phyloP scores from a whole-genome alignment of 352 stramenopile genomes.

The Phytophthora citricola region DNA sequence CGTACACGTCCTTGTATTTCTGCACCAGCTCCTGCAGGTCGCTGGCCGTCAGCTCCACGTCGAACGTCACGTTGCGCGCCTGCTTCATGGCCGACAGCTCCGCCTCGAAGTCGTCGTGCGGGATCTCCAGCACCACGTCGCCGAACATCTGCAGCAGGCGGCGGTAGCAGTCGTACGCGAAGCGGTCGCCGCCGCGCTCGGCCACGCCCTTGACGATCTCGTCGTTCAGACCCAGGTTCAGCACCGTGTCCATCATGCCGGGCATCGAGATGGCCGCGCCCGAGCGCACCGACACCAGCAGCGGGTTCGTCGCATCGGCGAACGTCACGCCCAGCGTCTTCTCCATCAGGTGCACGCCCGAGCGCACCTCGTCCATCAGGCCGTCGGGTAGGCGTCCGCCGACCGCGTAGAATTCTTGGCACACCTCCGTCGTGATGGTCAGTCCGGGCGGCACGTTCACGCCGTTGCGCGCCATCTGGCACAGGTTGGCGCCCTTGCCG shows the following conservation, averaged over 20 bases:
- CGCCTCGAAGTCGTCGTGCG: conserved; percentile 35
- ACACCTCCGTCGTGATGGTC: conserved; percentile 38
- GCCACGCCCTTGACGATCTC: too few species aligned
- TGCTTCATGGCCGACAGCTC: conserved; percentile 34
- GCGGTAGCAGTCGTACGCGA: too few species aligned
- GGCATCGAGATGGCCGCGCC: not conserved
- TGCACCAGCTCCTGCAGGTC: conserved; percentile 35
- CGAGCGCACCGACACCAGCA: conserved; percentile 35
- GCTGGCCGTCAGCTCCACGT: conserved; percentile 32
- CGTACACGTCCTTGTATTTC: conserved; percentile 36
- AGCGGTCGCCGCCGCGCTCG: too few species aligned
- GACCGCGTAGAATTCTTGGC: conserved; percentile 42
- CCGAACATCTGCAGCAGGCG: conserved; percentile 36
- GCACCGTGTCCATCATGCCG: too few species aligned
- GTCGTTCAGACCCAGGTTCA: too few species aligned
- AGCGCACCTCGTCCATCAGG: conserved; percentile 29
- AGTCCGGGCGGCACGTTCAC: conserved; percentile 34
- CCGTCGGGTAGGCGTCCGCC: conserved; percentile 26
- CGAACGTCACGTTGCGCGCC: conserved; percentile 25
- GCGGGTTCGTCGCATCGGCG: conserved; percentile 27
- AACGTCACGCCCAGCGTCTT: conserved; percentile 32
- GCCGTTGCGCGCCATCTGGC: conserved; percentile 37
- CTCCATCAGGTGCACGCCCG: conserved; percentile 31
- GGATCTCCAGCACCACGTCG: conserved; percentile 34
- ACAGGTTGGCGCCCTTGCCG: conserved; percentile 40